phyloP scores from a whole-genome alignment of 345 rosid species.

The Acer saccharum region DNA sequence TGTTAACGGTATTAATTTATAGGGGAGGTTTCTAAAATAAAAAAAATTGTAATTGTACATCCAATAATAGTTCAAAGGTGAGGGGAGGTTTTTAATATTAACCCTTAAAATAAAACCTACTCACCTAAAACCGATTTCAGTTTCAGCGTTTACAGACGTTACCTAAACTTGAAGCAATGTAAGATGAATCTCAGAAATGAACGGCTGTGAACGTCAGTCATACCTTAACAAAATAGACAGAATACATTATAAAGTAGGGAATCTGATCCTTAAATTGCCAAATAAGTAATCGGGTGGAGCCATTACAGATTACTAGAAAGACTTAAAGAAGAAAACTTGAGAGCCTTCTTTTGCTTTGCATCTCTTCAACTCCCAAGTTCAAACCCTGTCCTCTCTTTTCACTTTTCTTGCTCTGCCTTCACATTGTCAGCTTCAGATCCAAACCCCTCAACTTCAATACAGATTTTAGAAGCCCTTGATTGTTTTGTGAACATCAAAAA shows the following conservation, averaged over 20 bases:
- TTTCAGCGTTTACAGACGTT: neutral
- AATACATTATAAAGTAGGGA: neutral
- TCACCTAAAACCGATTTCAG: too few species aligned
- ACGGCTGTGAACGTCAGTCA: neutral
- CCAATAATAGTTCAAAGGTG: too few species aligned
- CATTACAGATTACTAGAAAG: constrained; percentile 17
- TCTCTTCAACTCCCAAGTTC: neutral
- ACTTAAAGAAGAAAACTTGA: constrained; percentile 20
- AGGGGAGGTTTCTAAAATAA: too few species aligned
- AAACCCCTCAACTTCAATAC: neutral
- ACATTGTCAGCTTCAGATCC: constrained; percentile 4
- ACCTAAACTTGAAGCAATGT: neutral
- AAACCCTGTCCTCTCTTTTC: neutral
- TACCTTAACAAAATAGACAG: neutral
- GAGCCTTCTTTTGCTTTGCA: constrained; percentile 26
- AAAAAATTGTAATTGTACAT: too few species aligned
- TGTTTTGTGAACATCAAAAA: too few species aligned
- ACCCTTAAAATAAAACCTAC: too few species aligned
- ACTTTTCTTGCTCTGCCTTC: constrained; percentile 14
- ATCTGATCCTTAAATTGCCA: neutral
- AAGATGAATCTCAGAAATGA: neutral
- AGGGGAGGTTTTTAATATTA: too few species aligned
- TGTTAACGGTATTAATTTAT: too few species aligned
- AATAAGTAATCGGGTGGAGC: neutral
- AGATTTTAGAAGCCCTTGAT: neutral